phyloP scores from a whole-genome alignment of 2,329 filamentous ascomycete species.

The Sporothrix mexicana region DNA sequence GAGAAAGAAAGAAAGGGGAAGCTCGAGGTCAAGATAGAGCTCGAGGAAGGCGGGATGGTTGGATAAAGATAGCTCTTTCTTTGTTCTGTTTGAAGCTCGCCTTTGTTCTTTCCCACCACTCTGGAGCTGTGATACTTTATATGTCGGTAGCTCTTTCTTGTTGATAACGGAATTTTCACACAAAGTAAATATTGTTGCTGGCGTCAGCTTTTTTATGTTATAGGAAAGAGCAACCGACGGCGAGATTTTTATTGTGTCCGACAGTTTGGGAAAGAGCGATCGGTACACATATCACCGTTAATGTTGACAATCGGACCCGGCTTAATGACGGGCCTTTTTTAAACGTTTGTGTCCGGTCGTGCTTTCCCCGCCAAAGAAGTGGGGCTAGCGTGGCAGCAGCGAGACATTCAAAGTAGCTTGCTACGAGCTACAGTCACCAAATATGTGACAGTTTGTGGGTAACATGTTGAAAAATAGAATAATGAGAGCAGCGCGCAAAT shows the following conservation, averaged over 20 bases:
- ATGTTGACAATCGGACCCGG: conserved; percentile 5
- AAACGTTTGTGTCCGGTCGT: conserved; percentile 3
- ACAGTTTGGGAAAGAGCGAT: conserved; percentile 3
- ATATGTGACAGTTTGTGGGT: no score
- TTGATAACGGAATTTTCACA: no score
- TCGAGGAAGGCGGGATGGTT: background rate
- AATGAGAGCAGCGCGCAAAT: no score
- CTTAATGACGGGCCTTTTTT: background rate
- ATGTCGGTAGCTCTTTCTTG: background rate
- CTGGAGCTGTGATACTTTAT: background rate
- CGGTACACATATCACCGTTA: background rate
- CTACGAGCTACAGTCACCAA: background rate
- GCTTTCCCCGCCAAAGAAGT: conserved; percentile 2
- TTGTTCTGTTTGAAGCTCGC: background rate
- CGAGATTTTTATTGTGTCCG: background rate
- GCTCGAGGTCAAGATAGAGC: background rate
- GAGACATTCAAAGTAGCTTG: background rate
- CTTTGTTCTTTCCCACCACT: conserved; percentile 3
- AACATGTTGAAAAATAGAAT: no score
- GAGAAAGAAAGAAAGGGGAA: background rate
- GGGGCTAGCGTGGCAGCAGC: background rate
- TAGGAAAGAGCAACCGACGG: background rate
- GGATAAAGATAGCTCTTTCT: background rate
- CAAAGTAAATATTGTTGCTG: background rate
- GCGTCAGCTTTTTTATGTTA: background rate